phyloP scores from a whole-genome alignment of 1,284 basidiomycete species.

The Hypsizygus ulmarius region DNA sequence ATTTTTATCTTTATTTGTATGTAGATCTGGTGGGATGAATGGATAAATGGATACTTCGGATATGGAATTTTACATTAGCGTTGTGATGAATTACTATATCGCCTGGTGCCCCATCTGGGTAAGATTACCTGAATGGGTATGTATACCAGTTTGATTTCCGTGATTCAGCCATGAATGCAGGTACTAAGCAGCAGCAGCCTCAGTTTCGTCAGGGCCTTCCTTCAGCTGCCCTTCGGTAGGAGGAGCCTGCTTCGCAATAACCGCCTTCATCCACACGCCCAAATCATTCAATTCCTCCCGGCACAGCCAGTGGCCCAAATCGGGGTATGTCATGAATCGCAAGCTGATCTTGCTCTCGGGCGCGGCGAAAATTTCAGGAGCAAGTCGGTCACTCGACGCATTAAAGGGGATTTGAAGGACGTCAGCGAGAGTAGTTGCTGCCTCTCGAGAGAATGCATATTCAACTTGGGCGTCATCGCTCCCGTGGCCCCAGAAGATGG shows the following conservation, averaged over 20 bases:
- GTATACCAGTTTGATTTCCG: too few species aligned
- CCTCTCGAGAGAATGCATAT: conserved; percentile 15
- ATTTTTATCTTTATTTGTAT: too few species aligned
- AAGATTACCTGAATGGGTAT: too few species aligned
- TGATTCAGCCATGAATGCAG: too few species aligned
- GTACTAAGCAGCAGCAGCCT: too few species aligned
- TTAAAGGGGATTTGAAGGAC: conserved; percentile 17
- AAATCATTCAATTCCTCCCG: conserved; percentile 17
- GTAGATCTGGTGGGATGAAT: too few species aligned
- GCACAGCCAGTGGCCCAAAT: conserved; percentile 16
- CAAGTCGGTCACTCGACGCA: conserved; percentile 5
- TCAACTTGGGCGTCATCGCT: conserved; percentile 15
- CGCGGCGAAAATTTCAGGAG: conserved; percentile 4
- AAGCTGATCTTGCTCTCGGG: conserved; percentile 10
- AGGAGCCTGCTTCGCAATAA: neutral
- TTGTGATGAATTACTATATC: too few species aligned
- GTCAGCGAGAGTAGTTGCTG: conserved; percentile 17
- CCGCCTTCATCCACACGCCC: conserved; percentile 10
- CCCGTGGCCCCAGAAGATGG: conserved; percentile 26
- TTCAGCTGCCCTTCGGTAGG: too few species aligned
- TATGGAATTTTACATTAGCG: too few species aligned
- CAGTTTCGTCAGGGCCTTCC: too few species aligned
- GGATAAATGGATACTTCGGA: neutral
- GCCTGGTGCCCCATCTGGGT: too few species aligned
- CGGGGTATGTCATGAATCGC: conserved; percentile 14